A percentile compares a stretch with the other conserved stretches of the same genome.
Evolutionary conservation across 805 yeast species (phyloP).

Genomic region (Candida koratica): DNA sequence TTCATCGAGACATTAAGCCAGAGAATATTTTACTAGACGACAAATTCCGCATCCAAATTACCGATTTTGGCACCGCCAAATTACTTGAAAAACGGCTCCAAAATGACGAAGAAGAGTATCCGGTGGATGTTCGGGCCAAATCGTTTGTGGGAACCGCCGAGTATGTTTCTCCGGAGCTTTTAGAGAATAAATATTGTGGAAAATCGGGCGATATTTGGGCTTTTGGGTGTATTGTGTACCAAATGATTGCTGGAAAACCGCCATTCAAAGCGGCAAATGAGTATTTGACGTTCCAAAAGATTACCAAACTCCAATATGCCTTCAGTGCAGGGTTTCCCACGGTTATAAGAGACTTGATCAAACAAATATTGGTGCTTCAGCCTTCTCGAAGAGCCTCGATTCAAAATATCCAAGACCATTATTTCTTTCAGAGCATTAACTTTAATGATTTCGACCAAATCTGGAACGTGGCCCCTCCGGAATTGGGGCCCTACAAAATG

Average conservation of each 20-base stretch:
- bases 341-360: slow-evolving; percentile 60
- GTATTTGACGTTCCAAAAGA: slow-evolving; percentile 76
- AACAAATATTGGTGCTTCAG: slow-evolving; percentile 62
- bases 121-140: slow-evolving; percentile 64
- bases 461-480: slow-evolving; percentile 70
- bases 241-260: slow-evolving; percentile 64
- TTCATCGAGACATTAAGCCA: slow-evolving; percentile 81
- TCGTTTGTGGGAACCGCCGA: slow-evolving; percentile 87
- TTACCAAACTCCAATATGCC: slow-evolving; percentile 74
- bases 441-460: slow-evolving; percentile 64
- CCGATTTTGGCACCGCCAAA: slow-evolving; percentile 85
- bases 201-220: slow-evolving; percentile 63
- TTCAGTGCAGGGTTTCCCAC: slow-evolving; percentile 62
- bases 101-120: slow-evolving; percentile 48
- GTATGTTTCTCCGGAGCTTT: slow-evolving; percentile 64
- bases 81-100: slow-evolving; percentile 45
- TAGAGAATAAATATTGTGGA: slow-evolving; percentile 67
- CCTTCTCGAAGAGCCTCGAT: slow-evolving; percentile 64
- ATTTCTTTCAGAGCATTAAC: slow-evolving; percentile 64
- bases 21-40: slow-evolving; percentile 70
- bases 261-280: slow-evolving; percentile 85
- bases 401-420: slow-evolving; percentile 56
- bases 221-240: slow-evolving; percentile 55
- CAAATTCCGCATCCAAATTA: slow-evolving; percentile 59
- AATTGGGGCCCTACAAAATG: slow-evolving; percentile 66